Conservation (phyloP, 2,329 filamentous ascomycete genomes). For the Beauveria sp. region DNA sequence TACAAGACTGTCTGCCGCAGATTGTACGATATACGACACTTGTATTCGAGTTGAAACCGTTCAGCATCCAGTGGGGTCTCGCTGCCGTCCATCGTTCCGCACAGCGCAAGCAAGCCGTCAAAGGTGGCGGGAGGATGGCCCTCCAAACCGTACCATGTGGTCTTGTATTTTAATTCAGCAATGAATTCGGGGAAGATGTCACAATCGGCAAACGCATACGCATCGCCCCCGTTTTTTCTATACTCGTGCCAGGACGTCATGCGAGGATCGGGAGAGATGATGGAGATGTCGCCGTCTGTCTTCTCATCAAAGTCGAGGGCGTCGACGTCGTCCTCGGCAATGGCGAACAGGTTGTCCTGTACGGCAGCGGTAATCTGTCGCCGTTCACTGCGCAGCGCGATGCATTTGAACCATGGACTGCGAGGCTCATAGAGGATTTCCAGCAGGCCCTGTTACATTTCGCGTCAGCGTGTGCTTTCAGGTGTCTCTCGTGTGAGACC, state of each 20-base stretch:
- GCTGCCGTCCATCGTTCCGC: neutral
- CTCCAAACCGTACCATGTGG: neutral
- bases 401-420: constrained; percentile 3
- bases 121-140: neutral
- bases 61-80: neutral
- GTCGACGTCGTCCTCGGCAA: constrained; percentile 7
- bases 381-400: neutral
- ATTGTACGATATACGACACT: constrained; percentile 8
- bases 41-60: neutral
- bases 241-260: neutral
- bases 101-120: neutral
- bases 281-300: neutral
- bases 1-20: constrained; percentile 7
- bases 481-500: neutral
- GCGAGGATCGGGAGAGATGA: neutral
- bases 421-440: constrained; percentile 8
- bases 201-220: neutral
- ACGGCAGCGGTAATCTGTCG: neutral
- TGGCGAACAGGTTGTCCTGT: constrained; percentile 4
- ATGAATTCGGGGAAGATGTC: neutral
- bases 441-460: neutral
- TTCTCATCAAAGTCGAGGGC: neutral
- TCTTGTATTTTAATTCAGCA: neutral
- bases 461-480: neutral
- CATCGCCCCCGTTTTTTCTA: neutral